These are phyloP conservation scores for Cantharellus cinnabarinus DNA, from an alignment of 768 basidiomycete genomes.

Conservation along the genomic window DNA sequence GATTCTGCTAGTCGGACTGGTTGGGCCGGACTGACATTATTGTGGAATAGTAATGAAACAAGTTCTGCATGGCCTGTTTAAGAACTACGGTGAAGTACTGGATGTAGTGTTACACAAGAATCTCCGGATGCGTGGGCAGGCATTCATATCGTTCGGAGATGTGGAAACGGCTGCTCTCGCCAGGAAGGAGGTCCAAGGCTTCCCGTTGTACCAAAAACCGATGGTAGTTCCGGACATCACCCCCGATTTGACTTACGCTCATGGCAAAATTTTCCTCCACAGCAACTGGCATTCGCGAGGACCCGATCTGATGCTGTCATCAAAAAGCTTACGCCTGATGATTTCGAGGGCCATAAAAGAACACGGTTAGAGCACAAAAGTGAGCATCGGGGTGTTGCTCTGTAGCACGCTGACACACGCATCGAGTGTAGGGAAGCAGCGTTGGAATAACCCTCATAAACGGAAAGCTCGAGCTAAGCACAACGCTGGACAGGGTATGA, in stretches of 20 bases:
- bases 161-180: slow-evolving; percentile 72
- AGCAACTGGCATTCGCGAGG: slow-evolving; percentile 92
- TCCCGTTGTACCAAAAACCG: slow-evolving; percentile 89
- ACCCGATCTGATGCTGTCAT: slow-evolving; percentile 83
- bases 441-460: slow-evolving; percentile 80
- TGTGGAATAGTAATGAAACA: slow-evolving; percentile 56
- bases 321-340: slow-evolving; percentile 42
- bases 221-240: slow-evolving; percentile 38
- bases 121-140: slow-evolving; percentile 94
- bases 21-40: slow-evolving; percentile 27
- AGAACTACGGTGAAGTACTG: slow-evolving; percentile 77
- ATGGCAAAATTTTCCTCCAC: not conserved
- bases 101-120: slow-evolving; percentile 93
- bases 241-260: not conserved
- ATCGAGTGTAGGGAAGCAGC: slow-evolving; percentile 38
- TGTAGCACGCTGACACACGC: not conserved
- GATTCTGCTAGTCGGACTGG: not conserved
- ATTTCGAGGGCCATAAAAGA: slow-evolving; percentile 57
- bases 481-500: slow-evolving; percentile 53
- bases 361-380: slow-evolving; percentile 68
- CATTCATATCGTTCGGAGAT: slow-evolving; percentile 81
- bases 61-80: slow-evolving; percentile 74
- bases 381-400: slow-evolving; percentile 19
- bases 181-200: slow-evolving; percentile 78
- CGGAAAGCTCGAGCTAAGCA: slow-evolving; percentile 67